These are phyloP conservation scores for Elymus sibiricus DNA, from an alignment of 176 grass and related monocot species.

Conservation along the genomic window DNA sequence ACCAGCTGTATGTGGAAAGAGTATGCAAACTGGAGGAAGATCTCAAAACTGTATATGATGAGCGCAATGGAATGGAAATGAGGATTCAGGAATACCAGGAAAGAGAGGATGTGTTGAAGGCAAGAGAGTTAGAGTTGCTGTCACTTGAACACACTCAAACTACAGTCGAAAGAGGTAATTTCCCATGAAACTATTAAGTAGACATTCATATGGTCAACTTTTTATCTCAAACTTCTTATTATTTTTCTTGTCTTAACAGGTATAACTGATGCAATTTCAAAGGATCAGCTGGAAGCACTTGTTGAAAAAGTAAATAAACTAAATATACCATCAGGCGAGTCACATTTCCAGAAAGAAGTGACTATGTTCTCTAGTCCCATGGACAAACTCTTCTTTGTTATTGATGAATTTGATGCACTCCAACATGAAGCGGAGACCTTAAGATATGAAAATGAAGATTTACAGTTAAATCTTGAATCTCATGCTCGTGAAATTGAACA, in stretches of 20 bases:
- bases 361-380: conserved; percentile 39
- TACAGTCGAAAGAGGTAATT: conserved; percentile 55
- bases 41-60: conserved; percentile 52
- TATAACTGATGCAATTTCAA: conserved; percentile 43
- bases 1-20: conserved; percentile 52
- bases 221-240: conserved; percentile 25
- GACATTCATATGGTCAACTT: background rate
- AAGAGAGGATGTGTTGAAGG: conserved; percentile 46
- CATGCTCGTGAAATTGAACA: conserved; percentile 62
- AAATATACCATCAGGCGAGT: conserved; percentile 33
- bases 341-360: conserved; percentile 25
- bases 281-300: conserved; percentile 61
- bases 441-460: conserved; percentile 75
- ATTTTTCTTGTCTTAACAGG: conserved; percentile 44
- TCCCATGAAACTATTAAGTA: background rate
- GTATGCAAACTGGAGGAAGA: conserved; percentile 62
- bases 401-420: conserved; percentile 72
- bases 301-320: conserved; percentile 78
- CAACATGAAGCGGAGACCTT: conserved; percentile 42
- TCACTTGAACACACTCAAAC: conserved; percentile 41
- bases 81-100: conserved; percentile 54
- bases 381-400: conserved; percentile 64
- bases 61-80: conserved; percentile 60
- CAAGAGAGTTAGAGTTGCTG: conserved; percentile 63
- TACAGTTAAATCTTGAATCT: conserved; percentile 71